phyloP scores from a whole-genome alignment of 176 grass and related monocot genomes.

The Cenchrus fungigraminus region DNA sequence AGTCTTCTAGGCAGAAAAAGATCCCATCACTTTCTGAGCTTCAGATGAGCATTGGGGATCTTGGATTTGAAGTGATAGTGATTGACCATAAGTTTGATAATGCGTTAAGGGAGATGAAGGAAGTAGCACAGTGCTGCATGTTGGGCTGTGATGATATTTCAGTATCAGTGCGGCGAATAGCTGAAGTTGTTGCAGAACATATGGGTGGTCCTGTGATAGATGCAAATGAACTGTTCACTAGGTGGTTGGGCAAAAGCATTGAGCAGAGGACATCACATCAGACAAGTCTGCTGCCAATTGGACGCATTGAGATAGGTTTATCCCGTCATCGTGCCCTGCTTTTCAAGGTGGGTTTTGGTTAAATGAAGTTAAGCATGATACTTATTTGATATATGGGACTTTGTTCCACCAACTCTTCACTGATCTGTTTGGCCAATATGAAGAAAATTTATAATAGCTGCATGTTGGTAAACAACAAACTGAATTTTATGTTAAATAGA shows the following conservation, averaged over 20 bases:
- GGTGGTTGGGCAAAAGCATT: constrained; percentile 84
- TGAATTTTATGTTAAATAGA: background rate
- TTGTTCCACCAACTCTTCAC: constrained; percentile 15
- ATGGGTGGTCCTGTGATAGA: constrained; percentile 94
- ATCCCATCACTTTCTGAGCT: constrained; percentile 77
- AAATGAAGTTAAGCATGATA: background rate
- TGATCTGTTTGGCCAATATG: background rate
- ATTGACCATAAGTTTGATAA: constrained; percentile 71
- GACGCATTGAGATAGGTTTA: constrained; percentile 81
- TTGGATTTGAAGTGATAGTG: constrained; percentile 94
- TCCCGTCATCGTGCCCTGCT: constrained; percentile 88
- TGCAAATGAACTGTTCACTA: constrained; percentile 77
- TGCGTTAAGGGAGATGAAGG: constrained; percentile 72
- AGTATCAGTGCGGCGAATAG: constrained; percentile 74
- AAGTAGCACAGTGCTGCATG: constrained; percentile 77
- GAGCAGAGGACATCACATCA: constrained; percentile 80
- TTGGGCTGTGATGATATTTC: constrained; percentile 70
- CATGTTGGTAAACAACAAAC: constrained; percentile 5
- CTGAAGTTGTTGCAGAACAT: constrained; percentile 79
- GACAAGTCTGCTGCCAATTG: constrained; percentile 85
- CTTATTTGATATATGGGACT: constrained; percentile 10
- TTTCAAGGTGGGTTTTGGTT: constrained; percentile 68
- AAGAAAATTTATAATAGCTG: constrained; percentile 7
- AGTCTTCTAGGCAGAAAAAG: constrained; percentile 53
- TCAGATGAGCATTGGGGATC: constrained; percentile 79